Evolutionary conservation across 306 rosid genomes (phyloP), one percentile per base, ranked within the genome.

Genomic region (Astragalus membranaceus): DNA sequence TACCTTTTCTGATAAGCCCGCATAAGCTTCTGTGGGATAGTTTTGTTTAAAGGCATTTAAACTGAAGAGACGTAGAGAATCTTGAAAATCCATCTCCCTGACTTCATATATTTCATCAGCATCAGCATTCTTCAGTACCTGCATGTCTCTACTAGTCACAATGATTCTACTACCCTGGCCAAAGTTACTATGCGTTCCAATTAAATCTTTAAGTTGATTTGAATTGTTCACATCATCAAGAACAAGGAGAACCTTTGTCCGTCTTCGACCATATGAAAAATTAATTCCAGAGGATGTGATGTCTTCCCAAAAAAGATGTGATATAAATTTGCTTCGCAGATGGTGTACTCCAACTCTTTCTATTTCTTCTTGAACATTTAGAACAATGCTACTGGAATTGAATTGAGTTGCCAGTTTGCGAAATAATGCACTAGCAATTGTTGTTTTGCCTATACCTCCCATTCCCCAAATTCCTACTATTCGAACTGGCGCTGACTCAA

Each of bases 61-160:
- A 8, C 72, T 32, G 4, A 82, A 74, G 0, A 82, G 86, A 2
- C 52, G 35, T n/a, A 78, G 57, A 26, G 86, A 74, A 26, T 82
- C 72, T 3, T 51, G 15, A 5, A 51, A 14, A 36, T 49, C 37
- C 79, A 82, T 37, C 46, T 36, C 50, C 66, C 56, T 49, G 13
- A 65, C 48, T 49, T 42, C 48, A 56, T 60, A 73, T 12, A 59
- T 52, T 61, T 23, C n/a, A 8, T 36, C 41, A 36, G 12, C 65
- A 10, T 13, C 41, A 4, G 10, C 47, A 49, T 37, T 66, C 32
- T 16, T 30, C 16, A 79, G 54, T 17, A 67, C 44, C 9, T 52
- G 15, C 20, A 12, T 7, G 66, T 73, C 66, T 47, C 71, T 57
- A 10, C 74, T 70, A 26, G 66, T 70, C 23, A 70, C 4, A 43